These are phyloP conservation scores for Peniophora sp. DNA, from an alignment of 1,284 basidiomycete species.

Conservation along the genomic window DNA sequence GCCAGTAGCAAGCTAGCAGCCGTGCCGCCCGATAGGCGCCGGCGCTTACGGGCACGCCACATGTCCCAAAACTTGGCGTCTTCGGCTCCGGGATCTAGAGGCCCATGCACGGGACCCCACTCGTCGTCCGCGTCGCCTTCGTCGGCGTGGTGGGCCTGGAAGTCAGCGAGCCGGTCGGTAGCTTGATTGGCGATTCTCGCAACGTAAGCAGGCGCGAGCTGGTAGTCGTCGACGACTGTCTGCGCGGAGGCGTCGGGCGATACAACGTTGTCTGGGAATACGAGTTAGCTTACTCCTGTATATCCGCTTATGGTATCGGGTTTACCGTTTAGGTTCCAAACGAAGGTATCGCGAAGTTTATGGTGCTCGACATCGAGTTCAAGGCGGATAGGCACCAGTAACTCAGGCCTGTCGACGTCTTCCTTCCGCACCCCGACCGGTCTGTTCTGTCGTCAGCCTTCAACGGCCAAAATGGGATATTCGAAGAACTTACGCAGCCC, in stretches of 20 bases:
- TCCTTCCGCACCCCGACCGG: slow-evolving; percentile 53
- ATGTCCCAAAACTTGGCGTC: slow-evolving; percentile 60
- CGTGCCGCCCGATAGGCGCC: slow-evolving; percentile 19
- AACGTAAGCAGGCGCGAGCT: slow-evolving; percentile 66
- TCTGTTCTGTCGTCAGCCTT: slow-evolving; percentile 26
- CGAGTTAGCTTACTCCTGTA: too few species aligned
- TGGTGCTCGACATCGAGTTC: slow-evolving; percentile 92
- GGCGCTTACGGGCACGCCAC: slow-evolving; percentile 46
- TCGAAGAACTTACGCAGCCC: slow-evolving; percentile 8
- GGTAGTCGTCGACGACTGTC: slow-evolving; percentile 88
- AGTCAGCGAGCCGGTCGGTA: slow-evolving; percentile 82
- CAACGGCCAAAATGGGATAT: slow-evolving; percentile 9
- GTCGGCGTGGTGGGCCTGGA: slow-evolving; percentile 49
- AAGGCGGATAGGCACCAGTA: slow-evolving; percentile 87
- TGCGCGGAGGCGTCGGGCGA: slow-evolving; percentile 89
- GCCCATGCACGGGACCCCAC: slow-evolving; percentile 28
- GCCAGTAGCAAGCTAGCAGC: slow-evolving; percentile 28
- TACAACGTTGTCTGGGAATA: slow-evolving; percentile 67
- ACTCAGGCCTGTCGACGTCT: slow-evolving; percentile 60
- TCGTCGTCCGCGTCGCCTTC: slow-evolving; percentile 21
- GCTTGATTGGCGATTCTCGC: slow-evolving; percentile 77
- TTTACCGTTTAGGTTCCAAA: slow-evolving; percentile 90
- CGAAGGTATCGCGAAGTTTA: slow-evolving; percentile 92
- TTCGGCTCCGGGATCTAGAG: slow-evolving; percentile 34
- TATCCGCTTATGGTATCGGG: too few species aligned